These are phyloP conservation scores for Musa schizocarpa DNA, from an alignment of 176 grass and related monocot species.

Conservation along the genomic window DNA sequence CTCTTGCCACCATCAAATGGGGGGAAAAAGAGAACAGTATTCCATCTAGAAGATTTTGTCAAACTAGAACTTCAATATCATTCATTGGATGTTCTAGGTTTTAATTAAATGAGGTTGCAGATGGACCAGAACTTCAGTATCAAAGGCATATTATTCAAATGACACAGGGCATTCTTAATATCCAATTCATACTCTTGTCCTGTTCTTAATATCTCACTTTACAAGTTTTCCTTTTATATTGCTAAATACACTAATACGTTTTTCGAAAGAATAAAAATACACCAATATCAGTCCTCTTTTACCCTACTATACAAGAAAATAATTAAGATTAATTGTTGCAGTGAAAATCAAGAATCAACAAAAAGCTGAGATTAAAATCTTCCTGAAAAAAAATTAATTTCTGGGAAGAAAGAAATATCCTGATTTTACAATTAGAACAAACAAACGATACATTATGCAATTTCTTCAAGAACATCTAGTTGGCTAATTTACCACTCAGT, in stretches of 20 bases:
- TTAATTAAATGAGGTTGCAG: neutral
- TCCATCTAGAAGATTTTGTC: neutral
- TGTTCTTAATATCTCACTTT: too few relatives aligned
- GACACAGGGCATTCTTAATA: neutral
- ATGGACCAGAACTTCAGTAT: neutral
- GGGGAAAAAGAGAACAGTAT: neutral
- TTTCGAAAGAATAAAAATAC: neutral
- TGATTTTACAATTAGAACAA: neutral
- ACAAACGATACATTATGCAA: neutral
- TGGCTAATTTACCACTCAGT: too few relatives aligned
- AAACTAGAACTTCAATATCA: neutral
- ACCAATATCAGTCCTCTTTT: neutral
- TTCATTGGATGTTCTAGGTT: neutral
- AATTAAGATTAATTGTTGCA: neutral
- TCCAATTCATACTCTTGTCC: neutral
- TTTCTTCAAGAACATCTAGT: too few relatives aligned
- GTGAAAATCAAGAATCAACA: neutral
- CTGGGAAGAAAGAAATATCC: neutral
- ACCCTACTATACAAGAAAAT: neutral
- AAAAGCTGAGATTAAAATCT: neutral
- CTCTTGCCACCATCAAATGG: neutral
- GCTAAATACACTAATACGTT: neutral
- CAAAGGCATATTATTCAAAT: neutral
- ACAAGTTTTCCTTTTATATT: neutral
- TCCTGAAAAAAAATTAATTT: neutral